Base-by-base conservation (phyloP, 2,329 filamentous ascomycete species). In the Fusarium verrucosum region DNA sequence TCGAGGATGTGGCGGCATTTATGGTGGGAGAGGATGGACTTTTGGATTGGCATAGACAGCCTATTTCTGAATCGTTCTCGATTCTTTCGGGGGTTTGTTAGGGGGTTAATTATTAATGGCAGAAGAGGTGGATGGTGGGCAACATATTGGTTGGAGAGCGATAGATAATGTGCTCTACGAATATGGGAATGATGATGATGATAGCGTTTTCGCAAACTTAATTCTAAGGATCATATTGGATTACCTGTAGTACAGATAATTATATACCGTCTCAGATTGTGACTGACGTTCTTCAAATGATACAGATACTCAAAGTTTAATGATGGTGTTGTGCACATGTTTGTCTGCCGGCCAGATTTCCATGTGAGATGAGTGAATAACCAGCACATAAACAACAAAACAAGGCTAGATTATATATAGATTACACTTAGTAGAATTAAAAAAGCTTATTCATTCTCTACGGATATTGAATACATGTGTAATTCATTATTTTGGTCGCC, bases 1-100 rank as follows among this genome's bases (percentile, higher is more conserved):
- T 80, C 0, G 78, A 80, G 52, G 78, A 80, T 58, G 70, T 66
- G 10, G 76, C 77, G 1, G 68, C 73, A 7, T 75, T 75, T 41
- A 52, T 51, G 10, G 72, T 78, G 6, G 60, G 60, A 1, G 42
- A 64, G 1, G 70, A 79, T 26, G 77, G 76, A 13, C 68, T 58
- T 3, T 49, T 80, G 11, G 55, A 68, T 5, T 80, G 78, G 78
- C 65, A 70, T 20, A 62, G 72, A 30, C 76, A 77, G 33, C 76
- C 77, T 2, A 70, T 79, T 11, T 78, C 77, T 3, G 72, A 75
- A 8, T 72, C 74, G 25, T 57, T 55, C 2, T 72, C 70, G 14
- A 71, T 72, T 32, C 55, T 72, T 13, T 72, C 70, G 2, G 66
- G 65, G 4, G 62, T 70, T 37, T 71, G 68, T 26, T 72, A 49